Conservation (phyloP, 179 eudicot species). For the Nepenthes alata region DNA sequence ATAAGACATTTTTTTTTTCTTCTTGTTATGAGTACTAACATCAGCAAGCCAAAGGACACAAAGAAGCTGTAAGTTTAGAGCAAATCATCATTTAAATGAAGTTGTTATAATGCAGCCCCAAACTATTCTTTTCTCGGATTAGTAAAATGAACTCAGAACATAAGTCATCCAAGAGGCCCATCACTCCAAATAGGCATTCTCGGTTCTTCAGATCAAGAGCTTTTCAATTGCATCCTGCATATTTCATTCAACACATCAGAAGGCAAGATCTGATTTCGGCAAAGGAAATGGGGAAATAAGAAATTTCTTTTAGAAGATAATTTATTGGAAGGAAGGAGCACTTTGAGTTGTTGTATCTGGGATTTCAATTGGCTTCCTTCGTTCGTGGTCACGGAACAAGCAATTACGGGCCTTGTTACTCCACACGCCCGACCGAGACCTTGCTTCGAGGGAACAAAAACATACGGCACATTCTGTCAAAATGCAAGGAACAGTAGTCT, state of each 20-base stretch:
- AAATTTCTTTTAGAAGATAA: too few relatives aligned
- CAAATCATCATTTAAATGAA: too few relatives aligned
- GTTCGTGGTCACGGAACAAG: constrained; percentile 84
- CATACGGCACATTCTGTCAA: constrained; percentile 84
- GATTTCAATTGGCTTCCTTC: constrained; percentile 86
- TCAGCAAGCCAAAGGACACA: too few relatives aligned
- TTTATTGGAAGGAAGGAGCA: constrained; percentile 4
- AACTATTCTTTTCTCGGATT: too few relatives aligned
- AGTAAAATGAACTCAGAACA: too few relatives aligned
- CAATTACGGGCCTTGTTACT: constrained; percentile 78
- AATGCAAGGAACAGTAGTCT: neutral
- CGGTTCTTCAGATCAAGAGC: constrained; percentile 50
- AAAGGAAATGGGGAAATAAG: neutral
- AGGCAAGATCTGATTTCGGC: neutral
- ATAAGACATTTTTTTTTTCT: too few relatives aligned
- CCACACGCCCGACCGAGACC: constrained; percentile 96
- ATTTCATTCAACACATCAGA: too few relatives aligned
- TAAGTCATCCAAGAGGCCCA: constrained; percentile 42
- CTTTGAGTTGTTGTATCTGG: constrained; percentile 83
- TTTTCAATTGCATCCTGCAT: constrained; percentile 94
- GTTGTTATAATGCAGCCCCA: too few relatives aligned
- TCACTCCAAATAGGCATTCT: constrained; percentile 43
- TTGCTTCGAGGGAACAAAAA: constrained; percentile 88
- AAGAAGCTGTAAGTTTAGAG: too few relatives aligned
- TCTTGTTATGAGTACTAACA: too few relatives aligned